Percentiles rank a stretch among this genome's conserved stretches.
These are phyloP conservation scores for Solanum chiquidenum DNA, from an alignment of 257 asterid species.

Conservation along the genomic window DNA sequence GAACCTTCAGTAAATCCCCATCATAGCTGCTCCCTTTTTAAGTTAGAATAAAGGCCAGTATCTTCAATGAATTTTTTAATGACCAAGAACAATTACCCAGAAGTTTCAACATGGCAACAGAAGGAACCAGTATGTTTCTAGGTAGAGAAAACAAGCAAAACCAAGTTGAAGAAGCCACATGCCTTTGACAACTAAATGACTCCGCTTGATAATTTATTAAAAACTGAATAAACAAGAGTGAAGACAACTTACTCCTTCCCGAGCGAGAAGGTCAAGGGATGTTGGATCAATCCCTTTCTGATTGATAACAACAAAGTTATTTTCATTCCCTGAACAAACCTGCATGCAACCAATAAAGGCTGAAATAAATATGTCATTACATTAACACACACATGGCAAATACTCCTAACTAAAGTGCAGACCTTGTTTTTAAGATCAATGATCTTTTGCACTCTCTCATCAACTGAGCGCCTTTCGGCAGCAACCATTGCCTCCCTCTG, in stretches of 20 bases:
- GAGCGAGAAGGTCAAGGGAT: constrained; percentile 88
- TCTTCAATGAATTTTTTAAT: background rate
- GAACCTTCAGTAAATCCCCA: background rate
- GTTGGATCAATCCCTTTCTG: constrained; percentile 99
- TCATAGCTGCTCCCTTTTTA: background rate
- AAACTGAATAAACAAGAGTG: background rate
- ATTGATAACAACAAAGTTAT: constrained; percentile 76
- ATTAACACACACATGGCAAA: background rate
- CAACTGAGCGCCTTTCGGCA: constrained; percentile 96
- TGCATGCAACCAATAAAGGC: constrained; percentile 23
- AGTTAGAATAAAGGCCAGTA: background rate
- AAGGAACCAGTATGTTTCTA: background rate
- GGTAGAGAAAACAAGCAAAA: background rate
- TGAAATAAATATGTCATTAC: background rate
- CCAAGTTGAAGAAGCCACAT: background rate
- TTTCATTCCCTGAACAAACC: constrained; percentile 68
- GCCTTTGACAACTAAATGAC: background rate
- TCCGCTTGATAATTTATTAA: background rate
- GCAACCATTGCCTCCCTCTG: constrained; percentile 98
- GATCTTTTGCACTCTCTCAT: constrained; percentile 87
- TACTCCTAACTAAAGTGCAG: background rate
- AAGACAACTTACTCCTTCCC: constrained; percentile 75
- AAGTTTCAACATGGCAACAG: background rate
- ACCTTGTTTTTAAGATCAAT: constrained; percentile 89
- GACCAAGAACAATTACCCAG: background rate